Evolutionary conservation across 2,329 filamentous ascomycete genomes (phyloP).

Genomic region (Exserohilum rostratum): DNA sequence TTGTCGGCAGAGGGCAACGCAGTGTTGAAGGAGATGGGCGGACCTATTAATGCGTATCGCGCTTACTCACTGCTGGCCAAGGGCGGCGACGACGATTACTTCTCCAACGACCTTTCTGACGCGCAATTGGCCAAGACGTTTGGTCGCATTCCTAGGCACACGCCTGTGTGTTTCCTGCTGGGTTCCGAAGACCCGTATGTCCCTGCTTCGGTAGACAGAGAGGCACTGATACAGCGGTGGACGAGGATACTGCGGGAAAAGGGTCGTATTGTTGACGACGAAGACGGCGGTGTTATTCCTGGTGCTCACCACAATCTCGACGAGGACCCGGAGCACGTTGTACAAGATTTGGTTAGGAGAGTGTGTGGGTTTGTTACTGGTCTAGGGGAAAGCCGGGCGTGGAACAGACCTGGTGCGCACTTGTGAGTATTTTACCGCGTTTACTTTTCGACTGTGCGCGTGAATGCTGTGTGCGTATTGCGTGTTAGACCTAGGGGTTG

Average conservation of each 20-base stretch:
- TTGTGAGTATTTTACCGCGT: background rate
- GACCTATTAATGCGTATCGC: slow-evolving; percentile 61
- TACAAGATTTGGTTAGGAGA: slow-evolving; percentile 57
- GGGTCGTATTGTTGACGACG: slow-evolving; percentile 56
- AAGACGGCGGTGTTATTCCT: slow-evolving; percentile 56
- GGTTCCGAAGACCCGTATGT: slow-evolving; percentile 72
- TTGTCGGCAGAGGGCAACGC: slow-evolving; percentile 53
- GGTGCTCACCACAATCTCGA: slow-evolving; percentile 60
- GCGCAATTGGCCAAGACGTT: slow-evolving; percentile 68
- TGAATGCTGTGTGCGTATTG: background rate
- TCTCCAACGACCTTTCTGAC: slow-evolving; percentile 76
- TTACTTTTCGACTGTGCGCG: background rate
- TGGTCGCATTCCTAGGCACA: slow-evolving; percentile 58
- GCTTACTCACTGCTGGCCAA: slow-evolving; percentile 64
- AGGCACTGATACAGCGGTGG: slow-evolving; percentile 64
- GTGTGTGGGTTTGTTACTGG: slow-evolving; percentile 57
- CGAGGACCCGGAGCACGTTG: slow-evolving; percentile 53
- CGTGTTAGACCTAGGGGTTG: too few relatives aligned
- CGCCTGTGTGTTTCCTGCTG: slow-evolving; percentile 68
- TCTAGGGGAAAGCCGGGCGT: slow-evolving; percentile 10
- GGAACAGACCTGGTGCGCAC: background rate
- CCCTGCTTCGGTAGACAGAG: slow-evolving; percentile 63
- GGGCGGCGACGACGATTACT: slow-evolving; percentile 82
- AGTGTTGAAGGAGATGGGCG: slow-evolving; percentile 37
- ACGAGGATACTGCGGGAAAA: slow-evolving; percentile 51